Evolutionary conservation across 345 rosid genomes (phyloP), one percentile per base, ranked within the genome.

Genomic region (Cardamine resedifolia): DNA sequence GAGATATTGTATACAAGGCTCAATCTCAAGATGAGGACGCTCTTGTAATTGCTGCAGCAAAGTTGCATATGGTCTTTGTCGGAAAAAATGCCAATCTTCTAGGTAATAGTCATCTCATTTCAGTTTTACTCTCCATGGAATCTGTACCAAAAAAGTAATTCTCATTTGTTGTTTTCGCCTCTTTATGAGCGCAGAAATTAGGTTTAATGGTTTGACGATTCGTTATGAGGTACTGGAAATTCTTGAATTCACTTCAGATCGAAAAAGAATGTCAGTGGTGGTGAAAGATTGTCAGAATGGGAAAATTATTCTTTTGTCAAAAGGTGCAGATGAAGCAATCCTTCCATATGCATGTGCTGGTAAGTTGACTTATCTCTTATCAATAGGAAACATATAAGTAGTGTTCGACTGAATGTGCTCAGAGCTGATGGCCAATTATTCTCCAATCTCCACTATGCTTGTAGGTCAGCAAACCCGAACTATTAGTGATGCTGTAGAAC

Each of bases 1-100:
- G 99, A 75, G 81, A 78, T 61, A 77, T 88, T 51, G 68, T 75
- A 24, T 95, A 91, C 81, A 91, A 91, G 84, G 97, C 99, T 7
- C 99, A 91, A 76, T 95, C 99, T 75, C 98, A 90, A 80, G 99
- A 95, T 79, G 99, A 95, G 81, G 97, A 95, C 47, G 99, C 99
- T 76, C 98, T 95, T 78, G 98, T 95, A 61, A 71, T 82, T 77
- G 99, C 98, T 84, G 96, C 99, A 49, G 91, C 96, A 10, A 79
- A 80, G 84, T 79, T 95, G 84, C 86, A 86, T 68, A 90, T 92
- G 98, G 86, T 84, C 67, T 88, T 87, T 79, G 72, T 77, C 24
- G 80, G 81, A 30, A 95, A 83, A 79, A 87, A 75, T 81, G 89
- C 88, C 64, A 91, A 87, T 84, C 71, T 74, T 80, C 75, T 91